Conservation (phyloP, 441 rosid species). For the Kokia cookei region DNA sequence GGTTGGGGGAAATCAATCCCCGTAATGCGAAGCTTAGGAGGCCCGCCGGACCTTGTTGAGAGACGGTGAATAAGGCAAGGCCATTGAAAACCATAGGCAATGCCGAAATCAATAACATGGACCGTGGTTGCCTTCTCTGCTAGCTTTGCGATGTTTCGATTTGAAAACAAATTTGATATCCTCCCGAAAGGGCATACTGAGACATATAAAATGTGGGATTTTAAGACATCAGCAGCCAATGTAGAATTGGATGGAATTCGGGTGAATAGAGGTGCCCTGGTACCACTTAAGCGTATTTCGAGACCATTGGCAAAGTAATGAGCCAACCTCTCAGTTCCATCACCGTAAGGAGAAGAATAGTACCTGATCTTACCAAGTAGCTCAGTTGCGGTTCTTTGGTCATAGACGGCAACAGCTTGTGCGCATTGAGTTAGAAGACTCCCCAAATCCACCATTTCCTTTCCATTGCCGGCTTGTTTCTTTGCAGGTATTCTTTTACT, state of each 20-base stretch:
- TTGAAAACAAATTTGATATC: conserved; percentile 39
- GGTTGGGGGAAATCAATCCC: conserved; percentile 87
- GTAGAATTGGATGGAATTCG: conserved; percentile 3
- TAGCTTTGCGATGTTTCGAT: background rate
- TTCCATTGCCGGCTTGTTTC: conserved; percentile 18
- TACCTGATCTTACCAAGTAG: conserved; percentile 55
- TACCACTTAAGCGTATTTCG: background rate
- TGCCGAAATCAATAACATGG: conserved; percentile 82
- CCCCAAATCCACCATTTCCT: conserved; percentile 59
- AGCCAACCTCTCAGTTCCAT: conserved; percentile 68
- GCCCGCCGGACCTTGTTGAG: conserved; percentile 42
- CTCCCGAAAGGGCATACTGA: conserved; percentile 54
- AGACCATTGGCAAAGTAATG: conserved; percentile 40
- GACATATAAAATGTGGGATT: conserved; percentile 46
- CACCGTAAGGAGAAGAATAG: conserved; percentile 58
- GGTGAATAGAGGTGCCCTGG: background rate
- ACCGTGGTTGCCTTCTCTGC: conserved; percentile 48
- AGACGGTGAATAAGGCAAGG: conserved; percentile 80
- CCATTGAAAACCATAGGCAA: conserved; percentile 92
- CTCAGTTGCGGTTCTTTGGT: conserved; percentile 55
- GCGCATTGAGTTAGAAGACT: conserved; percentile 65
- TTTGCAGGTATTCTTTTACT: conserved; percentile 20
- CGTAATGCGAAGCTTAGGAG: conserved; percentile 70
- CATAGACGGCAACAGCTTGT: conserved; percentile 61
- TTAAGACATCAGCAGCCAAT: conserved; percentile 51